A percentile compares a stretch with the other conserved stretches of the same genome.
Conservation (phyloP, 139 green algal species). For the Chlorella sp. region DNA sequence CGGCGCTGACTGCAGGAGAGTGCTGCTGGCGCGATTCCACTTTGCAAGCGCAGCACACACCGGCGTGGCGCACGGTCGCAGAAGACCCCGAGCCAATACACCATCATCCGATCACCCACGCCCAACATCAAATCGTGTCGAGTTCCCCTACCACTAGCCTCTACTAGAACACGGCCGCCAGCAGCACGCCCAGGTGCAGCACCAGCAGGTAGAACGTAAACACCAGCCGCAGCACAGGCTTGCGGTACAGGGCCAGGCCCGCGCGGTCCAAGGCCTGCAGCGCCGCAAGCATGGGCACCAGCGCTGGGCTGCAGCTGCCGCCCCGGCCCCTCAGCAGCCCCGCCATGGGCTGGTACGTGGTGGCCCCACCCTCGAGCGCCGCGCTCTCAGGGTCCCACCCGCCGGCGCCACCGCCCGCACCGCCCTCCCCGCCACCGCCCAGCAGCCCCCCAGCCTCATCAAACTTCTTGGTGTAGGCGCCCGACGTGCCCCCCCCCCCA, state of each 20-base stretch:
- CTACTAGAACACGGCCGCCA: not conserved
- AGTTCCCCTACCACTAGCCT: too few relatives aligned
- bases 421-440: too few relatives aligned
- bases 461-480: too few relatives aligned
- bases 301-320: constrained; percentile 1
- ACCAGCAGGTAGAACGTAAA: not conserved
- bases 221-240: not conserved
- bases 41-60: too few relatives aligned
- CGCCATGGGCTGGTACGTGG: constrained; percentile 4
- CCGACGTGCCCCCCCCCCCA: too few relatives aligned
- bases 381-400: constrained; percentile 2
- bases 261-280: not conserved
- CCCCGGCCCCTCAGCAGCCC: not conserved
- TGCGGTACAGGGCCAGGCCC: not conserved
- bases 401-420: not conserved
- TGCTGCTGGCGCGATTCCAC: too few relatives aligned
- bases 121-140: too few relatives aligned
- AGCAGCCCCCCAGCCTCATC: too few relatives aligned
- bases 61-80: too few relatives aligned
- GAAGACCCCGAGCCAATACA: too few relatives aligned
- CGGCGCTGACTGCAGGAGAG: too few relatives aligned
- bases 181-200: not conserved
- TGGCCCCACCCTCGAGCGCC: not conserved
- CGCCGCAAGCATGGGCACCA: not conserved
- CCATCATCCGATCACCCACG: too few relatives aligned